These are phyloP conservation scores for Aureobasidium sp. DNA, from an alignment of 2,329 filamentous ascomycete species.

Conservation along the genomic window DNA sequence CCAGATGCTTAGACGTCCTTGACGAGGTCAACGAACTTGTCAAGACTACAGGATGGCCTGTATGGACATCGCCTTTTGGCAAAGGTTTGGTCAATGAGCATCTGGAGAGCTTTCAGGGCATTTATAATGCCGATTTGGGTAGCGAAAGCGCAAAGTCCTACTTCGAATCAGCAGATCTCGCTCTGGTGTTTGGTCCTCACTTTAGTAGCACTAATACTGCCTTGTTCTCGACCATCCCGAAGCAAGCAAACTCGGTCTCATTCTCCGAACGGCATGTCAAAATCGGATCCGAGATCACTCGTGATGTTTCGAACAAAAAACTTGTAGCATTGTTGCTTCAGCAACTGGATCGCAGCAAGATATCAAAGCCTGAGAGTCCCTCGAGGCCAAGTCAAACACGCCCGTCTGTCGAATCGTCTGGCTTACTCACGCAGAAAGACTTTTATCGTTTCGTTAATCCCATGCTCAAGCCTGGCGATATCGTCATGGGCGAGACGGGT, in stretches of 20 bases:
- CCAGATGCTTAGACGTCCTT: slow-evolving; percentile 50
- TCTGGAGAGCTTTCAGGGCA: slow-evolving; percentile 40
- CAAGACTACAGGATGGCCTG: slow-evolving; percentile 41
- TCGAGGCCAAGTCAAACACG: slow-evolving; percentile 22
- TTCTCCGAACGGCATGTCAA: slow-evolving; percentile 57
- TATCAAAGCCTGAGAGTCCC: slow-evolving; percentile 46
- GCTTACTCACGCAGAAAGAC: slow-evolving; percentile 57
- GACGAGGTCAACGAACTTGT: slow-evolving; percentile 42
- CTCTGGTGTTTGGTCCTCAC: slow-evolving; percentile 19
- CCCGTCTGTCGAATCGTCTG: neutral
- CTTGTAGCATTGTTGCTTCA: neutral
- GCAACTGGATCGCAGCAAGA: slow-evolving; percentile 44
- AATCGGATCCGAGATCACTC: slow-evolving; percentile 53
- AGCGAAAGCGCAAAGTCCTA: slow-evolving; percentile 18
- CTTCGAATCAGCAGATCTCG: slow-evolving; percentile 21
- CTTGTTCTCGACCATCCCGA: slow-evolving; percentile 26
- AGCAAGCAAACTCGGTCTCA: slow-evolving; percentile 24
- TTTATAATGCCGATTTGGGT: slow-evolving; percentile 22
- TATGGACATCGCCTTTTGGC: slow-evolving; percentile 42
- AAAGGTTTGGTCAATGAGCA: slow-evolving; percentile 47
- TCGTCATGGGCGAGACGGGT: slow-evolving; percentile 80
- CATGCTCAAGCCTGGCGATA: slow-evolving; percentile 65
- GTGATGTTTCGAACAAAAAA: slow-evolving; percentile 54
- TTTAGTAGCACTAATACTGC: slow-evolving; percentile 24
- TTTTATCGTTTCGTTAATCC: slow-evolving; percentile 73